Base-by-base conservation (phyloP, 495 filamentous ascomycete genomes). In the Lasiosphaeria miniovina region DNA sequence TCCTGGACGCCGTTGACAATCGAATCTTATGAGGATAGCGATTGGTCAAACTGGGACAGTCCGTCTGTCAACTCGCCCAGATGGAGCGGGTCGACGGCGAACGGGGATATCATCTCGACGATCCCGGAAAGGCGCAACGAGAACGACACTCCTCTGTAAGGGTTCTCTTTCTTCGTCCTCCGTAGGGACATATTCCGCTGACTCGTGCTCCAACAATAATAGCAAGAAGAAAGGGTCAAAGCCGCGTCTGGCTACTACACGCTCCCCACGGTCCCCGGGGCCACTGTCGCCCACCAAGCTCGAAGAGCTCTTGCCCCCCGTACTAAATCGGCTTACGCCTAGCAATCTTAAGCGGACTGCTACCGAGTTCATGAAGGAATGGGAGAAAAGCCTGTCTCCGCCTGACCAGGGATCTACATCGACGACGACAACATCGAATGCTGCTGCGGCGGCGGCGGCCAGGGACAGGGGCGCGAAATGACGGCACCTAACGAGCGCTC, bases 41-140 rank as follows among this genome's bases (percentile, higher is more conserved):
- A 84, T 67, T 91, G 88, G 88, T 84, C 84, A 49, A 82, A 82
- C 64, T 90, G 88, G 88, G 86, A 90, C 63, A 80, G 78, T 81
- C 85, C 49, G 71, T 78, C 32, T 77, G 77, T 49, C 73, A 69
- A 70, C 55, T 75, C 77, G 6, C 65, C 79, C 31, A 71, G 76
- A 58, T 80, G 77, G 77, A 83, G 79, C 55, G 75, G 77, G 14
- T 80, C 76, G 35, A 79, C 76, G 14, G 70, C 75, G 32, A 77
- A 74, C 57, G 75, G 75, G 33, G 77, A 81, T 55, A 71, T 75
- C 52, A 76, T 76, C 54, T 62, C 69, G 1, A 60, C 67, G 4
- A 70, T 70, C 9, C 68, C 75, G 24, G 74, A 79, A 58, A 74
- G 65, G 61, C 52, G 52, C n/a, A 68, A 68, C 58, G 76, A 73